Evolutionary conservation across 2,329 filamentous ascomycete species (phyloP).

Genomic region (Colletotrichum navitas): DNA sequence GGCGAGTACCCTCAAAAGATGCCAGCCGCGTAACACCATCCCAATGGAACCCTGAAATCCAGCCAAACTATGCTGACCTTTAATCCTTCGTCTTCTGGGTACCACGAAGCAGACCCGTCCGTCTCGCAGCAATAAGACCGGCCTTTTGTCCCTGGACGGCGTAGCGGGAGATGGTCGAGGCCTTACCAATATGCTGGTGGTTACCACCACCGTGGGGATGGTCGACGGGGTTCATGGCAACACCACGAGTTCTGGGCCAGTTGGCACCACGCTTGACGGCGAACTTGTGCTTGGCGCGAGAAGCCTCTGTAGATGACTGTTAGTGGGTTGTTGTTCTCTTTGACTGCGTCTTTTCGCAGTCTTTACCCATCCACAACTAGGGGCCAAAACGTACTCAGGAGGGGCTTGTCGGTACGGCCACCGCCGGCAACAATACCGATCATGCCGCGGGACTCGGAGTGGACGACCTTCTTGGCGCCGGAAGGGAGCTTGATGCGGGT

Average conservation of each 20-base stretch:
- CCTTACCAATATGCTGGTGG: constrained; percentile 99
- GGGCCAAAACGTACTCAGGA: constrained; percentile 78
- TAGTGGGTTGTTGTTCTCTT: constrained; percentile 50
- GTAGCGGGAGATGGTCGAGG: constrained; percentile 98
- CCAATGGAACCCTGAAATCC: constrained; percentile 69
- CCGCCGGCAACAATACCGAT: constrained; percentile 99
- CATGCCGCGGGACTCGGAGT: constrained; percentile 94
- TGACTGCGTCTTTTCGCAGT: neutral
- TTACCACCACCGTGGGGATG: constrained; percentile 99
- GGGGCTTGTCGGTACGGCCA: constrained; percentile 99
- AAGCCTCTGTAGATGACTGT: constrained; percentile 80
- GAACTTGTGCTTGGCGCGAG: constrained; percentile 99
- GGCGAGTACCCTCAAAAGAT: constrained; percentile 67
- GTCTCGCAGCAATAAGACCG: constrained; percentile 99
- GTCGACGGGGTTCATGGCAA: constrained; percentile 99
- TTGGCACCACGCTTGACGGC: constrained; percentile 92
- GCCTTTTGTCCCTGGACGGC: constrained; percentile 99
- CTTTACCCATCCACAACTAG: neutral
- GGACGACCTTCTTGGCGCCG: constrained; percentile 98
- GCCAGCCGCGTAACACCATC: constrained; percentile 77
- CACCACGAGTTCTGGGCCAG: constrained; percentile 99
- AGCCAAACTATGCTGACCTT: constrained; percentile 53
- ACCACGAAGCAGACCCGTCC: constrained; percentile 99
- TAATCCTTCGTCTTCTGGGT: constrained; percentile 99
- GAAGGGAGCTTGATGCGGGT: constrained; percentile 99